Percentiles rank a stretch among this genome's conserved stretches.
These are phyloP conservation scores for Fraxinus pennsylvanica DNA, from an alignment of 257 asterid genomes.

Conservation along the genomic window DNA sequence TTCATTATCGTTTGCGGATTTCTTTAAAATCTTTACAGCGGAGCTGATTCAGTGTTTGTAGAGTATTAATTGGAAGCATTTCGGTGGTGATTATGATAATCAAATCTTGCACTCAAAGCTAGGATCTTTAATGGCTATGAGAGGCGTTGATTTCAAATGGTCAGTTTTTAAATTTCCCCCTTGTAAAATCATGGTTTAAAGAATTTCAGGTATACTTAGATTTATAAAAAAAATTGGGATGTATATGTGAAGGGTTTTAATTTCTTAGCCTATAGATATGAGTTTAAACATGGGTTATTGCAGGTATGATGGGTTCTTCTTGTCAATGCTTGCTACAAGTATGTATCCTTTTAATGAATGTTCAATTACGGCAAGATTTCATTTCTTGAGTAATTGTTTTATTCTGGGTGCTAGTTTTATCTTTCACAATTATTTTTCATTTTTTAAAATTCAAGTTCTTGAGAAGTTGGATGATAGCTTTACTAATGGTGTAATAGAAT, in stretches of 20 bases:
- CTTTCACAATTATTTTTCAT: neutral
- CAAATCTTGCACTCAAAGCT: conserved; percentile 34
- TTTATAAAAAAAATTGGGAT: conserved; percentile 4
- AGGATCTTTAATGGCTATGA: conserved; percentile 64
- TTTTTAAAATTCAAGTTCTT: neutral
- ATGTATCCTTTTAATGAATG: conserved; percentile 68
- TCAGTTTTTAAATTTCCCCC: conserved; percentile 27
- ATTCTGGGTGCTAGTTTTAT: neutral
- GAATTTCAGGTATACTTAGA: neutral
- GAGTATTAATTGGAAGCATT: neutral
- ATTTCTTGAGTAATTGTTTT: conserved; percentile 23
- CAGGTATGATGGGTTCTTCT: conserved; percentile 99
- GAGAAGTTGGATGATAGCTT: conserved; percentile 32
- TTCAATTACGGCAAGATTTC: conserved; percentile 22
- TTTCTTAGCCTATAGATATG: conserved; percentile 3
- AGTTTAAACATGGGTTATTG: conserved; percentile 37
- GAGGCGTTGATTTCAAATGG: conserved; percentile 95
- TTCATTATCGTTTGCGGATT: neutral
- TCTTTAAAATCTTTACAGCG: neutral
- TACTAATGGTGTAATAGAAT: conserved; percentile 17
- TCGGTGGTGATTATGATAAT: conserved; percentile 31
- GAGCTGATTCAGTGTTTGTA: neutral
- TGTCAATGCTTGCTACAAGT: conserved; percentile 97
- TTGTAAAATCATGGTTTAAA: neutral
- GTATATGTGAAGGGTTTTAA: neutral